Base-by-base conservation (phyloP, 768 basidiomycete species). In the Pleurotus pulmonarius region DNA sequence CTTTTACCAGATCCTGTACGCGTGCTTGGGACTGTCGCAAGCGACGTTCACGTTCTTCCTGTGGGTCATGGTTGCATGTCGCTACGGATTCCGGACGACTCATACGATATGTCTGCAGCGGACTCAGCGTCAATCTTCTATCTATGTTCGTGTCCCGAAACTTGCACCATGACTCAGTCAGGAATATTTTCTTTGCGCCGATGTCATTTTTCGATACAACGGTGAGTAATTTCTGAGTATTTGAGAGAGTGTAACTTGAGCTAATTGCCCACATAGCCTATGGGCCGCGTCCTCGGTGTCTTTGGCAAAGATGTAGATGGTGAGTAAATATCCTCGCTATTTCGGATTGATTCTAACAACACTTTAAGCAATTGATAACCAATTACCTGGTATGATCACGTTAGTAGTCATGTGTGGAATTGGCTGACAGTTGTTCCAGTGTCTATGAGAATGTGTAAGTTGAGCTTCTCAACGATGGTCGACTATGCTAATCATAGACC, bases 151-250 rank as follows among this genome's bases (percentile, higher is more conserved):
- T 84, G 3, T 87, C 87, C 1, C 75, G 75, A 57, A 85, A 83
- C 58, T 69, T 91, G 2, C 87, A 91, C 63, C 74, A 79, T 48
- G 65, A 74, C 45, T 80, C 85, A 0, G 73, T 87, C 22, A 67
- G 68, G 22, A 79, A 82, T 52, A 76, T 88, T 22, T 83, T 88
- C 63, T 78, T 81, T 65, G 87, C 88, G 0, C 88, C 88, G 0
- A 89, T 88, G 84, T 77, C 82, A 1, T 90, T 89, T 70, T 92
- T 90, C 61, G 90, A 91, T 66, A 86, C 80, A 1, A 85, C 84
- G 15, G 81, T 80, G 59, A 60, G 65, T 52, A 4, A n/a, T 12
- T 15, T 29, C 20, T 16, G 7, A 3, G 24, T 5, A 9, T 5
- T 24, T n/a, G 45, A 6, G 13, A n/a, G 16, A 20, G 20, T 4